Evolutionary conservation across 768 basidiomycete species (phyloP).

Genomic region (Tulasnella sp.): DNA sequence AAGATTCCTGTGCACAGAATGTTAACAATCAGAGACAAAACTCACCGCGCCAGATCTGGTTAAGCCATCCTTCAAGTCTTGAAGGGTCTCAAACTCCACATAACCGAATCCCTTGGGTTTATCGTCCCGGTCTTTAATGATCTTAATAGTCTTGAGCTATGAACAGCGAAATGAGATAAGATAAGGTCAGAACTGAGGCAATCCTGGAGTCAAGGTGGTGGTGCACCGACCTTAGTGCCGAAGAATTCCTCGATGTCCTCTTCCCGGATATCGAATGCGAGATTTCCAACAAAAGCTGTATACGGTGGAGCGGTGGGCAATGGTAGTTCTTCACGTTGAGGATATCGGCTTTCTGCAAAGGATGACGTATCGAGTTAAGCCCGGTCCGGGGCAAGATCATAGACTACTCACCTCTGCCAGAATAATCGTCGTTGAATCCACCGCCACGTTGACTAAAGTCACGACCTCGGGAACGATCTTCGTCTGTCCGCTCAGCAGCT

Average conservation of each 20-base stretch:
- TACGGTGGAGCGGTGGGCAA: constrained; percentile 90
- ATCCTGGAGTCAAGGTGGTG: neutral
- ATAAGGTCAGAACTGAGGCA: neutral
- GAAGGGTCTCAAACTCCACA: constrained; percentile 83
- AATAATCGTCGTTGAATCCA: constrained; percentile 47
- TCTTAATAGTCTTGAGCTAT: constrained; percentile 76
- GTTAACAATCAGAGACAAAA: neutral
- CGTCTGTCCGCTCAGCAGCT: constrained; percentile 65
- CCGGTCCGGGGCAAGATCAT: neutral
- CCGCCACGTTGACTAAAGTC: constrained; percentile 36
- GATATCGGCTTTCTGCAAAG: constrained; percentile 20
- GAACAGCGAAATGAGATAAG: neutral
- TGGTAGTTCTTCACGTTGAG: constrained; percentile 84
- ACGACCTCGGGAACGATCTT: constrained; percentile 41
- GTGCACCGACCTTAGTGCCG: constrained; percentile 35
- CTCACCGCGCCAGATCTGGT: constrained; percentile 59
- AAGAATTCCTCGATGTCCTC: constrained; percentile 76
- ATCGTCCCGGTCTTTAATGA: constrained; percentile 86
- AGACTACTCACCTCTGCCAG: constrained; percentile 45
- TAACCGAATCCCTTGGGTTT: constrained; percentile 98
- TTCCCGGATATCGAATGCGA: constrained; percentile 87
- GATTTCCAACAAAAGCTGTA: constrained; percentile 94
- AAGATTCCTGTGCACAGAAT: neutral
- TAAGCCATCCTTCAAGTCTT: constrained; percentile 77
- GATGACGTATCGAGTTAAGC: neutral